A percentile compares a stretch with the other conserved stretches of the same genome.
phyloP scores from a whole-genome alignment of 331 rosid genomes.

The Quercus lobata region DNA sequence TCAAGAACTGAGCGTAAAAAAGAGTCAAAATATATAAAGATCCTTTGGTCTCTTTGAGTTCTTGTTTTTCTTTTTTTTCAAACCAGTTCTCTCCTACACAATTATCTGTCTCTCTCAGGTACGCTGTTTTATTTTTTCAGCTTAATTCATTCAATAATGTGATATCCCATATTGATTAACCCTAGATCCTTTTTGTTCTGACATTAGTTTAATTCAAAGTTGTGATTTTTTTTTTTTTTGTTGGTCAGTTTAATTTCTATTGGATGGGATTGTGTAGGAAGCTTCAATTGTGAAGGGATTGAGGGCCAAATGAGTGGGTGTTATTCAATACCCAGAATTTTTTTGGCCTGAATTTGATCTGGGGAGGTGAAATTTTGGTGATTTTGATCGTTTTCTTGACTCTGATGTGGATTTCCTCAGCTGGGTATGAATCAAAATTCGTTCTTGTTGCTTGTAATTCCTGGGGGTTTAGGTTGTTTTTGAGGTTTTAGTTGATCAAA shows the following conservation, averaged over 20 bases:
- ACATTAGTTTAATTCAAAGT: neutral
- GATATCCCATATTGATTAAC: constrained; percentile 25
- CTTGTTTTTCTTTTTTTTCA: neutral
- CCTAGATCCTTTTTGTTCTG: constrained; percentile 32
- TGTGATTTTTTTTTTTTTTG: neutral
- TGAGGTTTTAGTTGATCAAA: constrained; percentile 18
- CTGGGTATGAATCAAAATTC: constrained; percentile 3
- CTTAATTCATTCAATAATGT: constrained; percentile 10
- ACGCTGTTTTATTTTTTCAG: constrained; percentile 4
- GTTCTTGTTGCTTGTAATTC: constrained; percentile 7
- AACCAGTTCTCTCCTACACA: neutral
- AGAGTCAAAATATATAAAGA: constrained; percentile 29
- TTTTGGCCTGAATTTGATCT: constrained; percentile 10
- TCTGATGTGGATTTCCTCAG: neutral
- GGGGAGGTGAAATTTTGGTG: constrained; percentile 11
- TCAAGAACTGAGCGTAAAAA: neutral
- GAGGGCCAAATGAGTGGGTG: neutral
- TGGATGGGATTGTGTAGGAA: constrained; percentile 22
- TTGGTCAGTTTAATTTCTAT: constrained; percentile 17
- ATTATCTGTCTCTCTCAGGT: constrained; percentile 38
- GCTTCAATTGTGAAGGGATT: constrained; percentile 24
- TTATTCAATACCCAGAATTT: neutral
- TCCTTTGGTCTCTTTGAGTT: neutral
- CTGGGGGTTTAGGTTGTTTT: constrained; percentile 23
- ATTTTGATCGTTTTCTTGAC: constrained; percentile 5